Conservation (phyloP, 1,284 basidiomycete genomes). For the Chalciporus sp. region DNA sequence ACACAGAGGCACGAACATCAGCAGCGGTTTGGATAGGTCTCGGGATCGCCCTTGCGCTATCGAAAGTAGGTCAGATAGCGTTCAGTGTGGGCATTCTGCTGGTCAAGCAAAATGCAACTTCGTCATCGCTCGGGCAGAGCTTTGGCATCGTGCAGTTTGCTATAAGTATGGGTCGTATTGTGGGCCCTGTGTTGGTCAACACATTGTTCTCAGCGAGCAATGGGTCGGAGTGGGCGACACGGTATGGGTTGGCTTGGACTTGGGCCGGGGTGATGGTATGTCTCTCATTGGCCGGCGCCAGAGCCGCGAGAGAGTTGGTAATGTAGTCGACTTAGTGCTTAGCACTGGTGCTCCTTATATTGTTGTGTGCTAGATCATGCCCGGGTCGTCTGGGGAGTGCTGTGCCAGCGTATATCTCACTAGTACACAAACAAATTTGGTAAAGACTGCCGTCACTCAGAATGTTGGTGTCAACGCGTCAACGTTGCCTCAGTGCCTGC, state of each 20-base stretch:
- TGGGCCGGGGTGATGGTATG: slow-evolving; percentile 21
- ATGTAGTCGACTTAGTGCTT: no score
- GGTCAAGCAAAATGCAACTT: slow-evolving; percentile 18
- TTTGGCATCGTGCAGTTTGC: slow-evolving; percentile 29
- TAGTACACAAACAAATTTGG: no score
- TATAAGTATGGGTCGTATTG: slow-evolving; percentile 24
- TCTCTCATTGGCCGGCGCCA: slow-evolving; percentile 16
- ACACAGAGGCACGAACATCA: background rate
- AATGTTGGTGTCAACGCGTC: no score
- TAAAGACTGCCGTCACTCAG: no score
- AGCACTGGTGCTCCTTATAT: no score
- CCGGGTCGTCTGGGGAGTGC: no score
- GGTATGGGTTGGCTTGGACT: slow-evolving; percentile 12
- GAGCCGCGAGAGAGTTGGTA: slow-evolving; percentile 14
- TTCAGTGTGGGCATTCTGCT: slow-evolving; percentile 25
- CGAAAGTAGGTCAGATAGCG: slow-evolving; percentile 22
- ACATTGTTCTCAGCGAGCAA: slow-evolving; percentile 24
- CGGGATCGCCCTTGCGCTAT: slow-evolving; percentile 15
- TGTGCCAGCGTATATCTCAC: no score
- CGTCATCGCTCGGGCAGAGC: slow-evolving; percentile 14
- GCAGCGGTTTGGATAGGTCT: slow-evolving; percentile 18
- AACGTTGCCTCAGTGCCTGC: no score
- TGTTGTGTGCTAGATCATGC: no score
- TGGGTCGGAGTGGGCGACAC: slow-evolving; percentile 18
- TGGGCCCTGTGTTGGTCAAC: slow-evolving; percentile 22